Base-by-base conservation (phyloP, 345 rosid genomes). In the Viola odorata region DNA sequence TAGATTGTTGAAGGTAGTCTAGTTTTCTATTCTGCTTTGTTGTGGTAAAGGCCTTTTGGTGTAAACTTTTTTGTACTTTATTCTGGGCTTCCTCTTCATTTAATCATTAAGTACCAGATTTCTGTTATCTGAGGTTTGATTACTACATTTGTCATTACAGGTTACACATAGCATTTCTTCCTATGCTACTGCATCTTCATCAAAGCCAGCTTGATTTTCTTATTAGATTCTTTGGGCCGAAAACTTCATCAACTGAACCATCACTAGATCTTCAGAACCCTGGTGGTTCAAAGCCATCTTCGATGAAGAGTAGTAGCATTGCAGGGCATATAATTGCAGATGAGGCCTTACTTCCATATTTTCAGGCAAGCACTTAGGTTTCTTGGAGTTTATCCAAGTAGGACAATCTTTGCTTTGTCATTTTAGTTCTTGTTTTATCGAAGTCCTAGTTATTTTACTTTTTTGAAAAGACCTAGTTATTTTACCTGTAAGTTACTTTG, bases 291-390 rank as follows among this genome's bases (percentile, higher is more conserved):
- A 61, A 71, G 6, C 57, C 72, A 65, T 61, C 68, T 13, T 64
- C 60, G 14, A 15, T 58, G 37, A 67, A 63, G 50, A 60, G 75
- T 47, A 48, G 58, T 74, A 66, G 65, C 63, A 51, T 68, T 70
- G 60, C 66, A 10, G 77, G 76, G 50, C 81, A 77, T 64, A 66
- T 65, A 62, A 72, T 83, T 76, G 83, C 75, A 54, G 85, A 76
- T 42, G 99, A 94, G 72, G 97, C 97, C 53, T 76, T 94, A 80
- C 97, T 94, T 66, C 99, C 99, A 45, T 94, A 80, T 82, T 86
- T 94, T 71, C 99, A 90, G 99, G 99, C 82, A 70, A 80, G 78
- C 67, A 8, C 41, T 32, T 48, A n/a, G 55, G 9, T 67, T 13
- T 66, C 36, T 44, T 62, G 37, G 16, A 2, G 32, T 23, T 23